These are phyloP conservation scores for Ophiostoma pallidulum DNA, from an alignment of 2,329 filamentous ascomycete species.

Conservation along the genomic window DNA sequence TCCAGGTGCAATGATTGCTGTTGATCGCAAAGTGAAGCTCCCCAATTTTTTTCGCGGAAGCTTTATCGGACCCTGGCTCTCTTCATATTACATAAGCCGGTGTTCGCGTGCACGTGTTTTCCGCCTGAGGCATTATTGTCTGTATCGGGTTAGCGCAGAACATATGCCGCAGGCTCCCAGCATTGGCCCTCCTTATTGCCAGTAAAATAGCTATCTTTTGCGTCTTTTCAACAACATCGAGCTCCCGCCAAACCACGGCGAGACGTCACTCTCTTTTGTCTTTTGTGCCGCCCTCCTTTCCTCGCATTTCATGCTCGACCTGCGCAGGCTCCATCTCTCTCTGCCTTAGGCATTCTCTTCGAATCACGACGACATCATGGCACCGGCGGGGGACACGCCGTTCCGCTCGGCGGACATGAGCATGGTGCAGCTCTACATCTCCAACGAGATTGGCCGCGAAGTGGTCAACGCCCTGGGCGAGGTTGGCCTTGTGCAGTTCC, in stretches of 20 bases:
- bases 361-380: conserved; percentile 39
- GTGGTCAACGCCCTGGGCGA: conserved; percentile 94
- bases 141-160: conserved; percentile 8
- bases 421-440: conserved; percentile 98
- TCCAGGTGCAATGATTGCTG: too few species aligned
- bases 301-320: neutral
- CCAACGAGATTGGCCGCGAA: conserved; percentile 96
- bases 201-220: conserved; percentile 10
- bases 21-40: too few species aligned
- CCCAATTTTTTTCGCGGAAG: too few species aligned
- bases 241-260: conserved; percentile 12
- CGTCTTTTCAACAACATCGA: conserved; percentile 9
- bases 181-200: neutral
- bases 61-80: too few species aligned
- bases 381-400: conserved; percentile 73
- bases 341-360: neutral
- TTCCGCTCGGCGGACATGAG: conserved; percentile 99
- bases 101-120: neutral
- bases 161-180: conserved; percentile 16
- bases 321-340: neutral
- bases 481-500: conserved; percentile 91
- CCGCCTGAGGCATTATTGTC: conserved; percentile 15
- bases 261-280: conserved; percentile 4
- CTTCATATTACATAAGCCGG: neutral
- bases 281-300: neutral